Evolutionary conservation across 2,329 filamentous ascomycete genomes (phyloP).

Genomic region (Lasiodiplodia sp.): DNA sequence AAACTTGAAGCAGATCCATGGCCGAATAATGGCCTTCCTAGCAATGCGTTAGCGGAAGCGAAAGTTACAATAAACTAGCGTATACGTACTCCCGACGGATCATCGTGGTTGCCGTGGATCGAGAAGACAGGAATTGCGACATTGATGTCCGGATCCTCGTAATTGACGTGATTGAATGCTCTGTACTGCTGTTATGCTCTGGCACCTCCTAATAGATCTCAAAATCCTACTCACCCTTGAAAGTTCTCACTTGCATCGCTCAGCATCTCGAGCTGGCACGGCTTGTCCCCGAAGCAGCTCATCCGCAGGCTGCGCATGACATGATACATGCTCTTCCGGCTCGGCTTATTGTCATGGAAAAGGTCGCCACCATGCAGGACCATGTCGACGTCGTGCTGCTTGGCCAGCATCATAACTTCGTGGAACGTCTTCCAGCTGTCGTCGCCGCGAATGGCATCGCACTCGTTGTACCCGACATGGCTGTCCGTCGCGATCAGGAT

Average conservation of each 20-base stretch:
- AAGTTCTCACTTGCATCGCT: constrained; percentile 94
- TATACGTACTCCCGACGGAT: constrained; percentile 75
- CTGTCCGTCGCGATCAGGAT: constrained; percentile 96
- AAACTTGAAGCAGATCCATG: constrained; percentile 87
- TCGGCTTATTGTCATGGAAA: constrained; percentile 98
- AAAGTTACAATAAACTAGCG: not conserved
- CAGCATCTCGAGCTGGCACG: constrained; percentile 92
- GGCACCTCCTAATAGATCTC: not conserved
- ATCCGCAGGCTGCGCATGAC: constrained; percentile 93
- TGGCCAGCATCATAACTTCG: constrained; percentile 90
- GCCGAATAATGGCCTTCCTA: constrained; percentile 87
- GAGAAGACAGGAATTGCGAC: constrained; percentile 97
- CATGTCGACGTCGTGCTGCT: constrained; percentile 94
- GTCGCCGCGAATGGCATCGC: constrained; percentile 91
- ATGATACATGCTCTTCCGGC: constrained; percentile 93
- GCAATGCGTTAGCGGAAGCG: constrained; percentile 31
- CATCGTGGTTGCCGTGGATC: constrained; percentile 98
- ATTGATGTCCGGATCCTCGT: constrained; percentile 97
- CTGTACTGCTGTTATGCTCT: constrained; percentile 36
- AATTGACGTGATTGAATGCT: constrained; percentile 93
- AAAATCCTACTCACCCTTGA: constrained; percentile 61
- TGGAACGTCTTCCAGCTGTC: constrained; percentile 98
- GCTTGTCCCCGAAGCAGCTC: constrained; percentile 94
- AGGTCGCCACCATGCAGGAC: constrained; percentile 92
- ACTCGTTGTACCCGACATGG: constrained; percentile 95